Evolutionary conservation across 1,284 basidiomycete genomes (phyloP).

Genomic region (Chalciporus sp.): DNA sequence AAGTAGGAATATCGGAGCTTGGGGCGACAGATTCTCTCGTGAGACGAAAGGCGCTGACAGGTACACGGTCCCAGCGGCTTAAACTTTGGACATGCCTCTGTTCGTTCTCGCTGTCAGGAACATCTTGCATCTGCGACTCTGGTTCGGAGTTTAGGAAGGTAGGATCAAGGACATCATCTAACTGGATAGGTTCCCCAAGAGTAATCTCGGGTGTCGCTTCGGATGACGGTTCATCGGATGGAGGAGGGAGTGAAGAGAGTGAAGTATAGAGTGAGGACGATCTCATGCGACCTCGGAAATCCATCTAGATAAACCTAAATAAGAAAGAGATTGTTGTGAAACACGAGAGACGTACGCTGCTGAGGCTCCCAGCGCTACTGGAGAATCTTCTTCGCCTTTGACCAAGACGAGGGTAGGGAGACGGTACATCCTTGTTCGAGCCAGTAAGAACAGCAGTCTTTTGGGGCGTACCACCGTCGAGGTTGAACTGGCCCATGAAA

Average conservation of each 20-base stretch:
- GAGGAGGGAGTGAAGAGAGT: constrained; percentile 22
- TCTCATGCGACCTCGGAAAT: constrained; percentile 41
- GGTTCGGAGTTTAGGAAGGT: constrained; percentile 64
- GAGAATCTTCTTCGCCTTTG: constrained; percentile 38
- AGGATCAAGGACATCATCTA: constrained; percentile 81
- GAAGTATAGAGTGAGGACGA: constrained; percentile 34
- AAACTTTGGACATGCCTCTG: constrained; percentile 37
- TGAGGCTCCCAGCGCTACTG: constrained; percentile 36
- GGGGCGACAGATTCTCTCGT: constrained; percentile 48
- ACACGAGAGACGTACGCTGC: constrained; percentile 36
- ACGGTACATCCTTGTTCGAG: constrained; percentile 54
- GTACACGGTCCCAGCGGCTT: constrained; percentile 73
- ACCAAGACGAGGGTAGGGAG: constrained; percentile 61
- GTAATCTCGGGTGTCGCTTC: constrained; percentile 36
- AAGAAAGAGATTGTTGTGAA: constrained; percentile 13
- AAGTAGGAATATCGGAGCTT: constrained; percentile 31
- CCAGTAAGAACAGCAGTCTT: constrained; percentile 64
- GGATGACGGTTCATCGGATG: constrained; percentile 40
- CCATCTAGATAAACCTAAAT: constrained; percentile 25
- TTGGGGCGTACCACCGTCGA: constrained; percentile 35
- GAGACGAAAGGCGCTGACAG: constrained; percentile 72
- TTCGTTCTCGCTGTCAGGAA: constrained; percentile 39
- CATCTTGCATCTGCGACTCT: constrained; percentile 32
- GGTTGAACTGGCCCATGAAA: constrained; percentile 56
- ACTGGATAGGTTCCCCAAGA: constrained; percentile 58